Percentiles rank a stretch among this genome's conserved stretches.
Evolutionary conservation across 2,329 filamentous ascomycete species (phyloP).

Genomic region (Dactylonectria macrodidyma): DNA sequence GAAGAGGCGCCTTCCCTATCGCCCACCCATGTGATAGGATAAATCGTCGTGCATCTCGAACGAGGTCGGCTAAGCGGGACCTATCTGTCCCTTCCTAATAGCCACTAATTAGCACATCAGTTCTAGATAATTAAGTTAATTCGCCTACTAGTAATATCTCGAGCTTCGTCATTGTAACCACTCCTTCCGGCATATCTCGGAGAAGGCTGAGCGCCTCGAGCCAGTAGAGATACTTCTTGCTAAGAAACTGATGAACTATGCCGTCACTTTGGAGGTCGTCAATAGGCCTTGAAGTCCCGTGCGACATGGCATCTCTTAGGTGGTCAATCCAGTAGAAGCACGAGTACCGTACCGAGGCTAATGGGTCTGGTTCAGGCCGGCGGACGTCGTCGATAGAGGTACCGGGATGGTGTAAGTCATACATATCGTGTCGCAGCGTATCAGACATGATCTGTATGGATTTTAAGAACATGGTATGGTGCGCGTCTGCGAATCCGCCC

Average conservation of each 20-base stretch:
- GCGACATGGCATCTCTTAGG: slow-evolving; percentile 16
- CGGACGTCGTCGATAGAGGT: slow-evolving; percentile 23
- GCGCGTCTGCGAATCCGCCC: slow-evolving; percentile 40
- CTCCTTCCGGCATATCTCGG: slow-evolving; percentile 20
- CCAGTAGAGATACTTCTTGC: slow-evolving; percentile 54
- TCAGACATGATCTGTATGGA: slow-evolving; percentile 52
- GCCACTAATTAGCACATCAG: neutral
- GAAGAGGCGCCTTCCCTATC: no score
- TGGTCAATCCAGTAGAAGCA: slow-evolving; percentile 42
- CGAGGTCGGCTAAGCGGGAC: neutral
- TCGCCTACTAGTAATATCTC: neutral
- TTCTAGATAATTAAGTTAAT: neutral
- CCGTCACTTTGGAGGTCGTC: neutral
- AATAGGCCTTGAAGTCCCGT: neutral
- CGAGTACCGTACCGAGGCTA: slow-evolving; percentile 34
- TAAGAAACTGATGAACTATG: neutral
- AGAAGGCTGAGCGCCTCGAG: slow-evolving; percentile 59
- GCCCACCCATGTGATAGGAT: no score
- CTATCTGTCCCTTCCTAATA: neutral
- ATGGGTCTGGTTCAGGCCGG: slow-evolving; percentile 33
- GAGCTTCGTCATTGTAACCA: neutral
- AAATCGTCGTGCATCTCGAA: slow-evolving; percentile 19
- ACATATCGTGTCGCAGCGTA: slow-evolving; percentile 55
- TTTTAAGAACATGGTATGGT: slow-evolving; percentile 51
- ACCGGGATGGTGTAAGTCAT: slow-evolving; percentile 42